Conservation (phyloP, 306 rosid genomes). For the Pterocarpus macrocarpus region DNA sequence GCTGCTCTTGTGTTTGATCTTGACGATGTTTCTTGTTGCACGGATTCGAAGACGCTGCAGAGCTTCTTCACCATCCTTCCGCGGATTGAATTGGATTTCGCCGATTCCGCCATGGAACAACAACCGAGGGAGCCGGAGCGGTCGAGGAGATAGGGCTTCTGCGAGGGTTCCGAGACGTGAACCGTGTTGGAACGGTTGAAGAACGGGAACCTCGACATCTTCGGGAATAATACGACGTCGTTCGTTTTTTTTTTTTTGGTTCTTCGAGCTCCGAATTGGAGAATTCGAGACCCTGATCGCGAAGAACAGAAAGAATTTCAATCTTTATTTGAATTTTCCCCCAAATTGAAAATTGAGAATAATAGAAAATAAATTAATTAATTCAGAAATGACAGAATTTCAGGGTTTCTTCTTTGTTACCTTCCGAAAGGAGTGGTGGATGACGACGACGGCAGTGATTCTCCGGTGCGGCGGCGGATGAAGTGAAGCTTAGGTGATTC, state of each 20-base stretch:
- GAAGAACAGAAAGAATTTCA: background rate
- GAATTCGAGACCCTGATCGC: constrained; percentile 30
- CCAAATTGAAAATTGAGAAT: background rate
- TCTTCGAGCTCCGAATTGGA: constrained; percentile 58
- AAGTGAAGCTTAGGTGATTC: background rate
- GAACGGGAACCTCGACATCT: constrained; percentile 64
- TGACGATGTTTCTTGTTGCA: constrained; percentile 20
- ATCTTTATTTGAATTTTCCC: background rate
- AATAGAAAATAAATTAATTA: background rate
- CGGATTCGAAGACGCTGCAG: constrained; percentile 68
- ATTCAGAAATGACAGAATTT: background rate
- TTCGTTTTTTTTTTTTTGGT: no score
- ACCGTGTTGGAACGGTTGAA: constrained; percentile 78
- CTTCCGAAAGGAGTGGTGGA: constrained; percentile 13
- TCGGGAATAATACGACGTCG: background rate
- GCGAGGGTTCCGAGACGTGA: constrained; percentile 51
- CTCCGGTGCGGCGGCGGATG: constrained; percentile 2
- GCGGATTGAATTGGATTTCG: constrained; percentile 66
- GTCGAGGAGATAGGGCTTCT: constrained; percentile 60
- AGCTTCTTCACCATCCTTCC: constrained; percentile 87
- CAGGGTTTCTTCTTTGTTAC: background rate
- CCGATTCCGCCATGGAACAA: constrained; percentile 63
- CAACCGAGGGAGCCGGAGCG: constrained; percentile 66
- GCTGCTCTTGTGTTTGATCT: background rate
- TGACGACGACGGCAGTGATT: background rate